Conservation (phyloP, 768 basidiomycete species). For the Russula sp. region DNA sequence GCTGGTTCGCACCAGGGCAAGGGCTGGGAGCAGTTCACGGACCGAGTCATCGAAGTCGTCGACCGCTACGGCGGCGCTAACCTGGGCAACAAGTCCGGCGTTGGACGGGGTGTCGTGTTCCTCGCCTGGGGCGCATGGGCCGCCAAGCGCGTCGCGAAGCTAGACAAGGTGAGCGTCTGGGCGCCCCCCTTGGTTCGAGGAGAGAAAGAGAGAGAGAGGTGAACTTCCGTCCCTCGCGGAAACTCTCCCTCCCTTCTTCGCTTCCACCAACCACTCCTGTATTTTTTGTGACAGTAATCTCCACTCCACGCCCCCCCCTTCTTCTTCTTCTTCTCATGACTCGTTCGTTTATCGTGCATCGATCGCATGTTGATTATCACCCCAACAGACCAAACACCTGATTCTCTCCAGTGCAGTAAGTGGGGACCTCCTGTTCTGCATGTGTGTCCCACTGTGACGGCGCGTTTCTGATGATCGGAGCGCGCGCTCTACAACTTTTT, state of each 20-base stretch:
- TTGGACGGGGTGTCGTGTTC: constrained; percentile 74
- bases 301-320: too few relatives aligned
- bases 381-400: constrained; percentile 62
- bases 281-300: neutral
- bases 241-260: neutral
- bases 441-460: neutral
- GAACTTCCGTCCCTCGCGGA: neutral
- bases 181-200: neutral
- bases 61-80: constrained; percentile 71
- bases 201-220: too few relatives aligned
- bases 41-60: constrained; percentile 69
- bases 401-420: constrained; percentile 70
- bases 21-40: constrained; percentile 92
- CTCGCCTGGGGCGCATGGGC: constrained; percentile 91
- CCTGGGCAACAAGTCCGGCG: constrained; percentile 40
- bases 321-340: neutral
- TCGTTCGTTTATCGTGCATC: neutral
- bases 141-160: constrained; percentile 68
- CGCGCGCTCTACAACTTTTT: neutral
- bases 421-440: constrained; percentile 19
- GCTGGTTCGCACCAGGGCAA: constrained; percentile 77
- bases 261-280: neutral
- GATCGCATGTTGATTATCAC: neutral
- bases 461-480: constrained; percentile 13
- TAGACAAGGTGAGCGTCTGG: constrained; percentile 52